A percentile compares a stretch with the other conserved stretches of the same genome.
Evolutionary conservation across 192 early-diverging fungal genomes (phyloP).

Genomic region (Jimgerdemannia lactiflua): DNA sequence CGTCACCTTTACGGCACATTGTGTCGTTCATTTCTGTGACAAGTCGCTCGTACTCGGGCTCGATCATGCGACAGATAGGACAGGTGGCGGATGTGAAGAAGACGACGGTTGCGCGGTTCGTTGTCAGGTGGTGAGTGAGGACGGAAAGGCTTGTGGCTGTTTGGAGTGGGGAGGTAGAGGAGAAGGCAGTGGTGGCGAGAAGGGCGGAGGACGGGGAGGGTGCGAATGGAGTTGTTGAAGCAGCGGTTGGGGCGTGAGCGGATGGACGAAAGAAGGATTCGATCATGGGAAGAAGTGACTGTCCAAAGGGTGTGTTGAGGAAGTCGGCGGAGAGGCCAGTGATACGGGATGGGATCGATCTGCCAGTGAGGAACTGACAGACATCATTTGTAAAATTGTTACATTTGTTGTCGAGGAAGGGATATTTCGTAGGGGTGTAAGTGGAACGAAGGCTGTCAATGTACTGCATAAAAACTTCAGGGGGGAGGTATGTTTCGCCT

Average conservation of each 20-base stretch:
- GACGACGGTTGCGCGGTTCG: slow-evolving; percentile 53
- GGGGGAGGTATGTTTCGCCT: slow-evolving; percentile 73
- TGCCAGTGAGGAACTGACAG: slow-evolving; percentile 78
- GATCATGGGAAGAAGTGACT: slow-evolving; percentile 62
- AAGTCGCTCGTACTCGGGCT: slow-evolving; percentile 63
- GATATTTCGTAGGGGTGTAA: slow-evolving; percentile 71
- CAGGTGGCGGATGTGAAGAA: slow-evolving; percentile 71
- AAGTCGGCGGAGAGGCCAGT: slow-evolving; percentile 71
- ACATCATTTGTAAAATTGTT: slow-evolving; percentile 76
- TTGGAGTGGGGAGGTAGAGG: slow-evolving; percentile 23
- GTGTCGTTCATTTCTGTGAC: slow-evolving; percentile 37
- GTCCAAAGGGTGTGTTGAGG: slow-evolving; percentile 61
- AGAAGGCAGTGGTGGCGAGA: slow-evolving; percentile 14
- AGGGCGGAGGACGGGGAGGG: slow-evolving; percentile 17
- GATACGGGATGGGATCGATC: slow-evolving; percentile 72
- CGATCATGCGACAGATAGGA: slow-evolving; percentile 64
- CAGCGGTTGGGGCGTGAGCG: background rate
- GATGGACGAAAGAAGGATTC: slow-evolving; percentile 63
- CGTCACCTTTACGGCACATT: slow-evolving; percentile 2
- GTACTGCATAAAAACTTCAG: slow-evolving; percentile 68
- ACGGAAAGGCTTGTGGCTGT: slow-evolving; percentile 32
- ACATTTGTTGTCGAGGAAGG: slow-evolving; percentile 88
- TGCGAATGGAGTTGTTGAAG: slow-evolving; percentile 22
- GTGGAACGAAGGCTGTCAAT: slow-evolving; percentile 55
- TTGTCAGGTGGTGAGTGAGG: slow-evolving; percentile 39